These are phyloP conservation scores for Wallacemonas sp. DNA, from an alignment of 208 protist genomes.

Conservation along the genomic window DNA sequence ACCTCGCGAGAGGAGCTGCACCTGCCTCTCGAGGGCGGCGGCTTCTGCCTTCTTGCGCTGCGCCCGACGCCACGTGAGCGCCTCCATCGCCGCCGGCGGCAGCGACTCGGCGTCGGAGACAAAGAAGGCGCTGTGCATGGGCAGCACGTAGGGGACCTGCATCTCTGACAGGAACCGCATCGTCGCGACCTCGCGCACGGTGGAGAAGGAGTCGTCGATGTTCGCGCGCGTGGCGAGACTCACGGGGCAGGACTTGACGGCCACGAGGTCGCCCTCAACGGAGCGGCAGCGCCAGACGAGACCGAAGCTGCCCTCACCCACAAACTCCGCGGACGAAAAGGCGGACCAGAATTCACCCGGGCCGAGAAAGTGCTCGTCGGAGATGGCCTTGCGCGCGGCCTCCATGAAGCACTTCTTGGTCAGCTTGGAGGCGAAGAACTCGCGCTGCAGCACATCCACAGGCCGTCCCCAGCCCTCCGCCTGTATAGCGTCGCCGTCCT, in stretches of 20 bases:
- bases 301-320: conserved; percentile 89
- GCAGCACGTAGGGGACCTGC: conserved; percentile 84
- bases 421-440: conserved; percentile 49
- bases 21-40: conserved; percentile 31
- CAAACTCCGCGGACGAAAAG: conserved; percentile 62
- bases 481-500: not conserved
- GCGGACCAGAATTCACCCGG: conserved; percentile 75
- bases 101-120: conserved; percentile 54
- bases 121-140: conserved; percentile 82
- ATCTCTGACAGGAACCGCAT: conserved; percentile 81
- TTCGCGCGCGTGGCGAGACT: conserved; percentile 50
- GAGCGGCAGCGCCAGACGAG: conserved; percentile 80
- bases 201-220: conserved; percentile 77
- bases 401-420: conserved; percentile 60
- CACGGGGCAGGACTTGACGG: conserved; percentile 85
- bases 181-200: conserved; percentile 80
- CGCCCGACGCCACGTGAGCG: conserved; percentile 35
- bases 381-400: conserved; percentile 45
- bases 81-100: conserved; percentile 54
- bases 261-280: conserved; percentile 75
- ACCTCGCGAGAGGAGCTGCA: conserved; percentile 19
- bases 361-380: conserved; percentile 58
- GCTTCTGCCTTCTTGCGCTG: conserved; percentile 33
- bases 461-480: conserved; percentile 20
- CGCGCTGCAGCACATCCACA: conserved; percentile 39